Evolutionary conservation across 129 eudicot genomes (phyloP).

Genomic region (Helichrysum umbraculigerum): DNA sequence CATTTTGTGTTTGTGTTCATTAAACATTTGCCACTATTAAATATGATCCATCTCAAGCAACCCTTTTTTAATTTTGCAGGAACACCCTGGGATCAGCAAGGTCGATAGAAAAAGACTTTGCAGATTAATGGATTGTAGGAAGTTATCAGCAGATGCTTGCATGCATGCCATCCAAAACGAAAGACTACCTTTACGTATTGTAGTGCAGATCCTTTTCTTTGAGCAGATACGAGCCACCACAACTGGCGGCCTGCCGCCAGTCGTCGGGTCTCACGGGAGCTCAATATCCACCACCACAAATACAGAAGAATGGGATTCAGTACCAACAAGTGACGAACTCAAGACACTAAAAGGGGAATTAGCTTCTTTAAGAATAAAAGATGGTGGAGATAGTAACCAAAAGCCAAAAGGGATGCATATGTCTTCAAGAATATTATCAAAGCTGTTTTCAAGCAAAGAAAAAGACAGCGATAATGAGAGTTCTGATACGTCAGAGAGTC

Average conservation of each 20-base stretch:
- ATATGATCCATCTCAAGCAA: neutral
- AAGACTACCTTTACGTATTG: slow-evolving; percentile 80
- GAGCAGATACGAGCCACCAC: slow-evolving; percentile 67
- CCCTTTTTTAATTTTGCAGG: slow-evolving; percentile 40
- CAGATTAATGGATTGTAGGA: slow-evolving; percentile 79
- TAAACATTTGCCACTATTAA: too few relatives aligned
- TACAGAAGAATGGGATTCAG: slow-evolving; percentile 80
- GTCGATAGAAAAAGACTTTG: slow-evolving; percentile 71
- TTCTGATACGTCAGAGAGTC: slow-evolving; percentile 84
- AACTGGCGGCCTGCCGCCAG: slow-evolving; percentile 24
- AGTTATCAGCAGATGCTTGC: slow-evolving; percentile 85
- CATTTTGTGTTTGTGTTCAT: neutral
- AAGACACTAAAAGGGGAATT: slow-evolving; percentile 71
- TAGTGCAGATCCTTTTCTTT: slow-evolving; percentile 86
- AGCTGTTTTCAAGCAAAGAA: slow-evolving; percentile 73
- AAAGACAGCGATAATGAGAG: slow-evolving; percentile 74
- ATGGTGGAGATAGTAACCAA: slow-evolving; percentile 29
- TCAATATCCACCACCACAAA: slow-evolving; percentile 76
- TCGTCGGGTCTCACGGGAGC: slow-evolving; percentile 63
- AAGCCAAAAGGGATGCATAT: slow-evolving; percentile 58
- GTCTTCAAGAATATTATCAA: slow-evolving; percentile 68
- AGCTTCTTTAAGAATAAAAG: slow-evolving; percentile 48
- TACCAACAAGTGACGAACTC: slow-evolving; percentile 70
- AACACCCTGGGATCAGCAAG: slow-evolving; percentile 75
- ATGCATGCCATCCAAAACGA: slow-evolving; percentile 92